Conservation (phyloP, 1,139 yeast species). For the Barnettozyma hawaiiensis region DNA sequence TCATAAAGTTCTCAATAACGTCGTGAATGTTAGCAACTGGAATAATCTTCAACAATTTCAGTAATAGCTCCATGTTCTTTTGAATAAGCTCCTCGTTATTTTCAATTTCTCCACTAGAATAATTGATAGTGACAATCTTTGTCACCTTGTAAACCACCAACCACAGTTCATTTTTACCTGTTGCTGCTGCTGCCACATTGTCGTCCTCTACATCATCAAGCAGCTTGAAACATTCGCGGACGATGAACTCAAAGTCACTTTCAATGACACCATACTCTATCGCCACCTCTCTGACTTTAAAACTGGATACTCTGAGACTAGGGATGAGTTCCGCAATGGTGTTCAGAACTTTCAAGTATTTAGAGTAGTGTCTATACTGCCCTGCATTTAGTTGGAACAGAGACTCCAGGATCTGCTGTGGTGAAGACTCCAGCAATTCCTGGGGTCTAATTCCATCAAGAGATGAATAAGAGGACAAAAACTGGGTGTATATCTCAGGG, state of each 20-base stretch:
- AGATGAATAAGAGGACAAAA: constrained; percentile 25
- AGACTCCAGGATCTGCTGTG: constrained; percentile 29
- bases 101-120: constrained; percentile 7
- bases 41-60: constrained; percentile 39
- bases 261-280: constrained; percentile 52
- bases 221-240: constrained; percentile 32
- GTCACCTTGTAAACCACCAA: constrained; percentile 55
- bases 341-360: constrained; percentile 32
- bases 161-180: constrained; percentile 42
- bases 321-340: constrained; percentile 35
- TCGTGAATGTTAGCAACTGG: constrained; percentile 36
- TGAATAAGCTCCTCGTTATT: constrained; percentile 28
- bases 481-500: constrained; percentile 21
- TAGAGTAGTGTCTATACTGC: constrained; percentile 39
- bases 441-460: constrained; percentile 35
- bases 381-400: constrained; percentile 51
- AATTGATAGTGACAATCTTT: constrained; percentile 20
- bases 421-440: constrained; percentile 28
- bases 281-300: constrained; percentile 27
- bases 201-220: constrained; percentile 14
- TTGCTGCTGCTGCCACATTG: too few relatives aligned
- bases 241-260: constrained; percentile 49
- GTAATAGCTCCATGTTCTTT: constrained; percentile 44
- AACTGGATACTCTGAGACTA: constrained; percentile 9
- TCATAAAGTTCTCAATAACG: constrained; percentile 17